Evolutionary conservation across 2,329 filamentous ascomycete genomes (phyloP), one percentile per base, ranked within the genome.

Genomic region (Talaromyces sp.): DNA sequence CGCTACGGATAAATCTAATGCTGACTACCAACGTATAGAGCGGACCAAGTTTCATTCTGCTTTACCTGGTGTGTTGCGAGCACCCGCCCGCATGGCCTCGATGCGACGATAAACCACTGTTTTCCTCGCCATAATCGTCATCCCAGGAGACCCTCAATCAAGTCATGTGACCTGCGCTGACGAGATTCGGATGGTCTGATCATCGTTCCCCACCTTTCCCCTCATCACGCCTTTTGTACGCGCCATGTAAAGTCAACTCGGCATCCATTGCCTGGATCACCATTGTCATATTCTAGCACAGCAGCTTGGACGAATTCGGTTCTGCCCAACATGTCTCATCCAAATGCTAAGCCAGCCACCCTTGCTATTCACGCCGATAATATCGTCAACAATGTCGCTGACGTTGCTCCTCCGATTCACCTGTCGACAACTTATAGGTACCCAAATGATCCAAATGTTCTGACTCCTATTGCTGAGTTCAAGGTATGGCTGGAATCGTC

Each of bases 381-480:
- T 57, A 21, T 31, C 31, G 83, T 91, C 68, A 88, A 88, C 73
- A 76, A 77, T 32, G 83, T 87, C 66, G 81, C 85, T 60, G 89
- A 91, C 69, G 86, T 95, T 60, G 90, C 91, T 14, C 91, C 91
- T 59, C 84, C 91, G 5, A 81, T 96, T 71, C 91, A 95, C 72
- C 84, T 92, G 63, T 91, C 89, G 61, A 94, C 91, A 3, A 95
- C 89, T 21, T 96, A 89, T 74, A 85, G 89, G 65, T 95, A 94
- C 73, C 78, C 79, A 50, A 74, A 77, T 54, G 81, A 93, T 70
- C 88, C 90, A 3, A 81, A 85, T 11, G 69, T 83, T 41, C 81
- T 93, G 50, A 63, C 71, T 12, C 74, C 77, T 8, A 69, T 72
- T 1, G 67, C 72, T 65, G 66, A 87, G 61, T 64, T 74, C 12